Base-by-base conservation (phyloP, 1,284 basidiomycete genomes). In the Cutaneotrichosporon curvatum region DNA sequence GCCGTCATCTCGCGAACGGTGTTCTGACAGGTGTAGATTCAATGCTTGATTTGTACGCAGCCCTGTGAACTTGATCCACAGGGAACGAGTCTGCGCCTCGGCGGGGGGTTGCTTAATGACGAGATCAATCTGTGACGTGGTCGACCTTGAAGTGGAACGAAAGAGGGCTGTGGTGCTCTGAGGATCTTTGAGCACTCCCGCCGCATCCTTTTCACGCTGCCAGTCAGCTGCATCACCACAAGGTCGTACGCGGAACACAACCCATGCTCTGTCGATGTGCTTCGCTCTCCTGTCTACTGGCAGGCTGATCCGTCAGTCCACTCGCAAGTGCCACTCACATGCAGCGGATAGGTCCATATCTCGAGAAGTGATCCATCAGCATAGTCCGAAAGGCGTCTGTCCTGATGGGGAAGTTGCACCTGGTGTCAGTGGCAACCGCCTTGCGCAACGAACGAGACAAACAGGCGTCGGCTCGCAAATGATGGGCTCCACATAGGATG, bases 1-100 rank as follows among this genome's bases (percentile, higher is more conserved):
- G 15, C 32, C 11, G 43, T 25, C 40, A 16, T n/a, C n/a, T n/a
- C 22, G 11, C 22, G 30, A n/a, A 9, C 16, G 12, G 14, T 3
- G 20, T 16, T 12, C 16, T 21, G 19, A 21, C 12, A n/a, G 41
- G 19, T 56, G 51, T 0, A 56, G 56, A 1, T 53, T 48, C 1
- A 51, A 57, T 37, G 53, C 42, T 2, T 44, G 38, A 20, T 65
- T 60, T 14, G 35, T 44, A 8, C 63, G 55, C 0, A 33, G 22
- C 1, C 63, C 63, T 2, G 48, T 53, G 16, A 66, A 22, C 21
- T 57, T 58, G 40, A 68, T 44, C 40, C 52, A 62, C 23, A 68
- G 23, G 2, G 51, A 51, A 1, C 42, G 35, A 2, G 47, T 46
- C 21, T 47, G 38, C 5, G 34, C 21, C 3, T 34, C 31, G 12